Conservation (phyloP, 1,284 basidiomycete genomes). For the Rhodotorula sp. region DNA sequence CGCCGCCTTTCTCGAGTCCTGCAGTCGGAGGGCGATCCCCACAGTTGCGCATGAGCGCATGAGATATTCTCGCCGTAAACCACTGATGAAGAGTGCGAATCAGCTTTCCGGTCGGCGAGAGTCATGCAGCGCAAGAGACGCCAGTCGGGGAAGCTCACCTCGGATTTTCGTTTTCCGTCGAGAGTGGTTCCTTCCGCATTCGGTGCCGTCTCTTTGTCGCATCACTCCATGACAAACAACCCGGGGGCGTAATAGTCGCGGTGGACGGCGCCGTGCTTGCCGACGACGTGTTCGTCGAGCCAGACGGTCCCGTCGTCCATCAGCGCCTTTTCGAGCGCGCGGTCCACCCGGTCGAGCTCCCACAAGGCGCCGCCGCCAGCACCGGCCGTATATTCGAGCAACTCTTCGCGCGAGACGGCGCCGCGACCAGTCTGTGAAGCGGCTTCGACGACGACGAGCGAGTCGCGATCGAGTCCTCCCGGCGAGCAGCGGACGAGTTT, state of each 20-base stretch:
- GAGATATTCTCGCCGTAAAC: too few relatives aligned
- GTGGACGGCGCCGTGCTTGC: slow-evolving; percentile 46
- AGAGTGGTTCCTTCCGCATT: too few relatives aligned
- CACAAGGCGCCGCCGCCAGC: slow-evolving; percentile 66
- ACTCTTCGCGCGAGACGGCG: slow-evolving; percentile 55
- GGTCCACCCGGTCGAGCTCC: slow-evolving; percentile 69
- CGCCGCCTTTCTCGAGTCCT: too few relatives aligned
- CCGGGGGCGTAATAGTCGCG: slow-evolving; percentile 77
- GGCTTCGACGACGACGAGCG: slow-evolving; percentile 48
- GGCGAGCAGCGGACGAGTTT: slow-evolving; percentile 51
- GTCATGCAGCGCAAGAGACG: too few relatives aligned
- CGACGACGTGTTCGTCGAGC: slow-evolving; percentile 78
- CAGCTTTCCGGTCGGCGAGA: too few relatives aligned
- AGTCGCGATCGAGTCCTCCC: slow-evolving; percentile 50
- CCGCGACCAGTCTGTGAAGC: slow-evolving; percentile 62
- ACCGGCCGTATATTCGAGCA: slow-evolving; percentile 6
- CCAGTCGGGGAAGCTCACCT: too few relatives aligned
- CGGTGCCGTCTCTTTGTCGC: too few relatives aligned
- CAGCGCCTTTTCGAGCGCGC: slow-evolving; percentile 84
- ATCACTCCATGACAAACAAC: slow-evolving; percentile 38
- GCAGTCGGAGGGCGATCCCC: too few relatives aligned
- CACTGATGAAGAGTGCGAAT: too few relatives aligned
- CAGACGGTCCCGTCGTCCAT: slow-evolving; percentile 88
- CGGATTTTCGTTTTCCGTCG: too few relatives aligned
- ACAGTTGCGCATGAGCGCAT: too few relatives aligned